Conservation (phyloP, 805 yeast species). For the Hanseniaspora vineae region DNA sequence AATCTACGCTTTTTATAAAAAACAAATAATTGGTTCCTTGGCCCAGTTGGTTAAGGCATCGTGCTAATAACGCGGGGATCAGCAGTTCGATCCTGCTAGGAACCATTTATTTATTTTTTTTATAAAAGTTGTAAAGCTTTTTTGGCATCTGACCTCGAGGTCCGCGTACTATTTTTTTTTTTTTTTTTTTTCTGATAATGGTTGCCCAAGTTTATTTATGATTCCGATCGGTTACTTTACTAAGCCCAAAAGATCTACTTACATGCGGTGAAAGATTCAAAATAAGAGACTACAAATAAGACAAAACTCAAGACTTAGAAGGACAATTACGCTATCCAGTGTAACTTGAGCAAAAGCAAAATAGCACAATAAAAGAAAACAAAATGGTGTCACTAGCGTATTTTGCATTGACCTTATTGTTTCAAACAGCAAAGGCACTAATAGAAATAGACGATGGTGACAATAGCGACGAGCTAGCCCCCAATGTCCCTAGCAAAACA, state of each 20-base stretch:
- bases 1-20: not conserved
- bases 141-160: no score
- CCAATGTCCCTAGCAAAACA: not conserved
- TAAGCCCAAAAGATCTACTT: not conserved
- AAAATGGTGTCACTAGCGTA: not conserved
- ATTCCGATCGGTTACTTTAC: no score
- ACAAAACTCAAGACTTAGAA: no score
- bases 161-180: not conserved
- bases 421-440: constrained; percentile 1
- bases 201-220: no score
- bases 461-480: constrained; percentile 20
- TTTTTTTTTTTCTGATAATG: not conserved
- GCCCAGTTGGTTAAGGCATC: constrained; percentile 25
- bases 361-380: not conserved
- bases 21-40: constrained; percentile 18
- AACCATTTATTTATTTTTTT: constrained; percentile 13
- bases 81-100: constrained; percentile 25
- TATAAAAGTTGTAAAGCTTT: no score
- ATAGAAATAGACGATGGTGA: constrained; percentile 10
- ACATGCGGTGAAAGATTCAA: no score
- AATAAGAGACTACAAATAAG: no score
- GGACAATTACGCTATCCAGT: no score
- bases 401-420: constrained; percentile 1
- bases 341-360: not conserved
- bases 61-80: constrained; percentile 25